Evolutionary conservation across 148 eudicot species (phyloP).

Genomic region (Tetragonia tetragonoides): DNA sequence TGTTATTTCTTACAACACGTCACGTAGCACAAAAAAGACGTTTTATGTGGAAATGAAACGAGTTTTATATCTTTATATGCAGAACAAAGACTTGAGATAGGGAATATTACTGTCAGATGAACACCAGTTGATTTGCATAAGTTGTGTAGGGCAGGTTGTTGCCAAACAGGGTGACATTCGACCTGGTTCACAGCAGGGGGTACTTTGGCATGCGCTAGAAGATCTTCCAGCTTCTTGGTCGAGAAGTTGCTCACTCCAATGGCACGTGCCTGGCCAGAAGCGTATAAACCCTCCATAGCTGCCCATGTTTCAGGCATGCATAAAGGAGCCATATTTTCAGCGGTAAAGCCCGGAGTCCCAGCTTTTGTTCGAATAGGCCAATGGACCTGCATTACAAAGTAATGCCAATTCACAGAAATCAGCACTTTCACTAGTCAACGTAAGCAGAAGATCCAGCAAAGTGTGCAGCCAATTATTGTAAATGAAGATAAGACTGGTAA

Average conservation of each 20-base stretch:
- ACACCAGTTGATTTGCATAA: constrained; percentile 52
- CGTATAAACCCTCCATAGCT: constrained; percentile 62
- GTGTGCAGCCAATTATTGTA: not conserved
- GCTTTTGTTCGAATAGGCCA: constrained; percentile 61
- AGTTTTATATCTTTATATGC: not conserved
- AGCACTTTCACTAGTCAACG: not conserved
- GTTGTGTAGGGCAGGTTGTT: constrained; percentile 52
- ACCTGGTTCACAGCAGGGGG: constrained; percentile 73
- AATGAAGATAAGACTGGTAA: not conserved
- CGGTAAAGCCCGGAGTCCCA: constrained; percentile 37
- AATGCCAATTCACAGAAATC: not conserved
- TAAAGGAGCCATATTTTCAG: constrained; percentile 36
- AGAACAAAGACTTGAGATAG: not conserved
- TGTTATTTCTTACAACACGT: not conserved
- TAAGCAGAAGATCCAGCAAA: not conserved
- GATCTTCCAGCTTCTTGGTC: constrained; percentile 50
- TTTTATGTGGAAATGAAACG: not conserved
- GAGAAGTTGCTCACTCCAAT: constrained; percentile 70
- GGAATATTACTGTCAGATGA: constrained; percentile 46
- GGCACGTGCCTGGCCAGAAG: constrained; percentile 56
- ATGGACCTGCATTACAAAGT: constrained; percentile 40
- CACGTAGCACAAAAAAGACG: not conserved
- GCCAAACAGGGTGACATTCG: constrained; percentile 68
- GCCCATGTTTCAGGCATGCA: constrained; percentile 56
- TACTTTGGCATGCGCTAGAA: constrained; percentile 44